Conservation (phyloP, 805 yeast genomes). For the Schwanniomyces pseudopolymorphus region DNA sequence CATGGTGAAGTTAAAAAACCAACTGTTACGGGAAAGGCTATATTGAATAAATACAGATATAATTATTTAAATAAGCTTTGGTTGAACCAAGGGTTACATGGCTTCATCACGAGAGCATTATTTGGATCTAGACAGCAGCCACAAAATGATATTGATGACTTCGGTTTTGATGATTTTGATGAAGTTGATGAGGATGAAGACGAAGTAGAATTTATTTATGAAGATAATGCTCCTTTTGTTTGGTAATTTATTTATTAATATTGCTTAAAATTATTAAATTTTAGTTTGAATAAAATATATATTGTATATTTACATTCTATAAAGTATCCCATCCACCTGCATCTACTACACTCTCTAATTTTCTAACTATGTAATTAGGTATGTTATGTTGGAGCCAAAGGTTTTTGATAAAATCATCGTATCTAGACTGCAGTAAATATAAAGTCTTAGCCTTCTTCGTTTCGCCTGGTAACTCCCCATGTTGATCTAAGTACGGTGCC, state of each 20-base stretch:
- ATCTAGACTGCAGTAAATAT: conserved; percentile 58
- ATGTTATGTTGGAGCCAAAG: conserved; percentile 81
- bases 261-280: too few relatives aligned
- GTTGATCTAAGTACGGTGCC: conserved; percentile 82
- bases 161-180: conserved; percentile 16
- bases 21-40: conserved; percentile 57
- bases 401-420: conserved; percentile 61
- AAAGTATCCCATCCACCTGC: conserved; percentile 96
- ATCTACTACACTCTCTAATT: conserved; percentile 75
- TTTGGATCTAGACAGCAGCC: conserved; percentile 21
- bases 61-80: conserved; percentile 56
- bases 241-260: not conserved
- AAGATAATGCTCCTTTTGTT: conserved; percentile 1
- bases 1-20: conserved; percentile 74
- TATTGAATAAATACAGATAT: conserved; percentile 53
- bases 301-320: conserved; percentile 22
- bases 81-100: conserved; percentile 59
- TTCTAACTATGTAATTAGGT: conserved; percentile 74
- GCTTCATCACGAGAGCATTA: conserved; percentile 39
- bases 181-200: conserved; percentile 17
- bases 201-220: conserved; percentile 4
- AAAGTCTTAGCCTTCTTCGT: conserved; percentile 72
- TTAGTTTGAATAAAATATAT: too few relatives aligned
- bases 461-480: conserved; percentile 82
- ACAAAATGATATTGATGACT: conserved; percentile 10